Base-by-base conservation (phyloP, 1,284 basidiomycete genomes). In the Trichosporon sp. region DNA sequence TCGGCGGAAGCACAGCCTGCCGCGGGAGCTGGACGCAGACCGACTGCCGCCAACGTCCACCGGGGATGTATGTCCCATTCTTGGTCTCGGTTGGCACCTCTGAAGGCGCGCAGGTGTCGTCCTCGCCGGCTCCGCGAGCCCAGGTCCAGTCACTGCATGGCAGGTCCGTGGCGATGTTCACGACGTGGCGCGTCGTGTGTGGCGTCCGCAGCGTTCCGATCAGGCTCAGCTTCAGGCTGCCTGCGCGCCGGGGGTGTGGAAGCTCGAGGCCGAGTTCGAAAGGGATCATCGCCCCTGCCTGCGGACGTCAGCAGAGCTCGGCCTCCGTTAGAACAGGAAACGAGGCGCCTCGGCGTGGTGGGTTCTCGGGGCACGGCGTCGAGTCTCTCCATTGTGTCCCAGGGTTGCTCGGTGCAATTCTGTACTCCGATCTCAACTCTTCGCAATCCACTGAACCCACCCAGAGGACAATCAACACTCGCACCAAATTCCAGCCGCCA, bases 61-160 rank as follows among this genome's bases (percentile, higher is more conserved):
- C 14, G 16, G 19, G 19, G 40, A 44, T 23, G 40, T n/a, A 44
- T 44, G 16, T 19, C 19, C n/a, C n/a, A n/a, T n/a, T n/a, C n/a
- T n/a, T n/a, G n/a, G n/a, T n/a, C n/a, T n/a, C n/a, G n/a, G n/a
- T n/a, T n/a, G n/a, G n/a, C n/a, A n/a, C n/a, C n/a, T n/a, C n/a
- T n/a, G n/a, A n/a, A 59, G 25, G 25, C 63, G 62, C 13, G 69
- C 70, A 14, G 70, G 59, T 16, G 67, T 58, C 8, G 73, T 72
- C 2, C 75, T 75, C 36, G 75, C 54, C 14, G 75, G 76, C 37
- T 71, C 68, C 16, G 76, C 75, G 58, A 76, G 74, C 54, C 75
- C 74, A 59, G 78, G 76, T 16, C 68, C 66, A 27, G 65, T 25
- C 52, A 54, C 29, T 13, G 3, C 16, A 8, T 16, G 52, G 31